Percentiles rank a stretch among this genome's conserved stretches.
Evolutionary conservation across 2,329 filamentous ascomycete species (phyloP).

Genomic region (Pseudocercospora pini-densiflorae): DNA sequence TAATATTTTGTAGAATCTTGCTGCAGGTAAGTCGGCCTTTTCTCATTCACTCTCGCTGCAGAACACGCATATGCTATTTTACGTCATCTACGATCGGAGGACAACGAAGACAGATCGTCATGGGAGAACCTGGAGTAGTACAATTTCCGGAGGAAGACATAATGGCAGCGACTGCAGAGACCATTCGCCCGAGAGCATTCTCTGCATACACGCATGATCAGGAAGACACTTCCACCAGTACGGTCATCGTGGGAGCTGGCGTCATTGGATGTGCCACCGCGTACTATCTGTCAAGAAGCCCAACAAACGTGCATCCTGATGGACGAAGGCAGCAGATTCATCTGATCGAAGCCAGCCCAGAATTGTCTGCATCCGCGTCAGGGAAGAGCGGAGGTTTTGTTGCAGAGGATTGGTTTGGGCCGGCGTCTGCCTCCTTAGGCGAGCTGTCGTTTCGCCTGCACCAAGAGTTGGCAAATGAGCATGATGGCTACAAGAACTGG

Average conservation of each 20-base stretch:
- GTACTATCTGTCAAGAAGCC: conserved; percentile 66
- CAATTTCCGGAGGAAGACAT: background rate
- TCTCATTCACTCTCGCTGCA: background rate
- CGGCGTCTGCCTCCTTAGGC: conserved; percentile 60
- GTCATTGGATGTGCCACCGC: conserved; percentile 73
- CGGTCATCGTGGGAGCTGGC: conserved; percentile 70
- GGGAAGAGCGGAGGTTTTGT: conserved; percentile 76
- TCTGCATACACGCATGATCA: background rate
- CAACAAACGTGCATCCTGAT: conserved; percentile 25
- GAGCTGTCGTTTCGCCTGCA: conserved; percentile 73
- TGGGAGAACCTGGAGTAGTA: background rate
- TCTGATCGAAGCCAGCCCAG: conserved; percentile 60
- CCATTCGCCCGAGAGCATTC: background rate
- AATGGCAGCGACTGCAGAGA: background rate
- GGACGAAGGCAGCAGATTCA: conserved; percentile 55
- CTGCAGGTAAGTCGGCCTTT: background rate
- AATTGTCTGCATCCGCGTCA: conserved; percentile 74
- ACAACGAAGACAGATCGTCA: background rate
- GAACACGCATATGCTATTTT: background rate
- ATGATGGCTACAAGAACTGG: conserved; percentile 64
- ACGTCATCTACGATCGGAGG: background rate
- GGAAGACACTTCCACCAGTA: conserved; percentile 37
- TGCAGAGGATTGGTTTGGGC: conserved; percentile 65
- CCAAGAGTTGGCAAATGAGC: conserved; percentile 62
- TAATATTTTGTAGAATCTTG: background rate